These are phyloP conservation scores for Brassica balearica DNA, from an alignment of 441 rosid species.

Conservation along the genomic window DNA sequence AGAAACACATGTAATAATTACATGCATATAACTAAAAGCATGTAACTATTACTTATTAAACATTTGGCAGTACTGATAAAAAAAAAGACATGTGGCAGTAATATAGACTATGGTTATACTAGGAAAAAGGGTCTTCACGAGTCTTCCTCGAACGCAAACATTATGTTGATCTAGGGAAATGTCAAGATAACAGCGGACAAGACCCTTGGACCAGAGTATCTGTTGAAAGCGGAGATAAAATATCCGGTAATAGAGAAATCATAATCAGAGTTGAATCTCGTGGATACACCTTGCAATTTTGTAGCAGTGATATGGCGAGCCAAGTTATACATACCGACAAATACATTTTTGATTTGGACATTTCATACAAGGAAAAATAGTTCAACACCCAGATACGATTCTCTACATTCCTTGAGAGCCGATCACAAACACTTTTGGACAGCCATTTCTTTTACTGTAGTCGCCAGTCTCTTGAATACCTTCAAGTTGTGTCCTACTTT, in stretches of 20 bases:
- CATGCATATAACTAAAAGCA: too few species aligned
- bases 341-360: slow-evolving; percentile 19
- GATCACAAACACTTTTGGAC: slow-evolving; percentile 50
- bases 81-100: too few species aligned
- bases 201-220: not conserved
- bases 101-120: not conserved
- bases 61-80: too few species aligned
- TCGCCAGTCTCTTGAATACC: slow-evolving; percentile 77
- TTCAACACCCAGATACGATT: slow-evolving; percentile 6
- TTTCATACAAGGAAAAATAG: slow-evolving; percentile 27
- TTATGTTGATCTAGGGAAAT: not conserved
- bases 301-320: not conserved
- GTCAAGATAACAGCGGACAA: not conserved
- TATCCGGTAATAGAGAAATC: not conserved
- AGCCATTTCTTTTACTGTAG: slow-evolving; percentile 76
- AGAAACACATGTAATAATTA: too few species aligned
- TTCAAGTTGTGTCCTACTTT: slow-evolving; percentile 80
- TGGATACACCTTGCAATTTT: not conserved
- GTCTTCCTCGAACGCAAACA: not conserved
- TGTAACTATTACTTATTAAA: too few species aligned
- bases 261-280: not conserved
- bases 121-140: not conserved
- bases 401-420: slow-evolving; percentile 40
- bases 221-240: not conserved
- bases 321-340: slow-evolving; percentile 21